Base-by-base conservation (phyloP, 169 alveolate genomes). In the Cryptosporidium ryanae region DNA sequence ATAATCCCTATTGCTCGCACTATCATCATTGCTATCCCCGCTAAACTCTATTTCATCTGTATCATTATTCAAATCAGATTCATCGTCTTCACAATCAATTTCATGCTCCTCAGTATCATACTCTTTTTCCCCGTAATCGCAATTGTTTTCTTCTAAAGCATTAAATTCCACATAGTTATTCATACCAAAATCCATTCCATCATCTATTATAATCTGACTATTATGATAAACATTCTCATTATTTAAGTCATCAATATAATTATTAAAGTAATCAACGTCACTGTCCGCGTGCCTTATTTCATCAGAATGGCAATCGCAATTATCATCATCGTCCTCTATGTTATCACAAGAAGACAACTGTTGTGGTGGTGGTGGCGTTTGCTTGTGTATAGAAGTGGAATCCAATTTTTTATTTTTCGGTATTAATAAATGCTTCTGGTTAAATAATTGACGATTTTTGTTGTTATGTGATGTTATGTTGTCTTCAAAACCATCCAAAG, bases 361-460 rank as follows among this genome's bases (percentile, higher is more conserved):
- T 44, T 44, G 23, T 27, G 25, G 44, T 66, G 82, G 21, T 4
- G 82, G 82, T 23, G 82, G 82, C 8, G 64, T 66, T 48, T 66
- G 63, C 25, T 18, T 48, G 46, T 66, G 82, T 46, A 66, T 46
- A 21, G 64, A 38, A 44, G 38, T 44, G 49, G 44, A 38, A 23
- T 44, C 27, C 13, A 66, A 66, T 32, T 66, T 66, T 64, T 21
- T 18, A 23, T 21, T 43, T 23, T 5, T 27, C 7, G 66, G 66
- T 13, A 55, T 55, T 55, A 15, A 21, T 61, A 61, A 23, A 23
- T 61, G 66, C 8, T 23, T 61, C 8, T 38, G 46, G 8, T 38
- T 38, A 38, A 38, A 38, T 38, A 38, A 4, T 38, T 38, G 3
- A 38, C 6, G 46, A 25, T 3, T 55, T 17, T 55, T 55, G 21